These are phyloP conservation scores for Paracoccidioides lutzii DNA, from an alignment of 2,329 filamentous ascomycete genomes.

Conservation along the genomic window DNA sequence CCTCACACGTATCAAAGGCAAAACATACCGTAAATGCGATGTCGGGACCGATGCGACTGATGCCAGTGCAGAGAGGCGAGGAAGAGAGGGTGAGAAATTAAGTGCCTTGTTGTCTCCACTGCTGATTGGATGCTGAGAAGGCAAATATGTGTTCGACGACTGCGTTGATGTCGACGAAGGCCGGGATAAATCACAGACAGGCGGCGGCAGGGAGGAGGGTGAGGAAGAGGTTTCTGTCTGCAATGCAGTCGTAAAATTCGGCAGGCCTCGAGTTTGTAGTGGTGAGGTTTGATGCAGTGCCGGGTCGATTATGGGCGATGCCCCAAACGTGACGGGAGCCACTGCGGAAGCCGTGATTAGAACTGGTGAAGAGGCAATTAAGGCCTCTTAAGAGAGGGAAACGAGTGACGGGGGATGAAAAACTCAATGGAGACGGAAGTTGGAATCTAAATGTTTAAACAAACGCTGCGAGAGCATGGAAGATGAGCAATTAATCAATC, in stretches of 20 bases:
- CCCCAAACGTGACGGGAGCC: conserved; percentile 46
- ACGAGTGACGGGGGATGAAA: not conserved
- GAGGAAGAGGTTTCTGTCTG: conserved; percentile 35
- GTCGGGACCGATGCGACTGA: conserved; percentile 42
- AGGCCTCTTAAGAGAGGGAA: conserved; percentile 9
- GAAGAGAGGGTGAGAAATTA: conserved; percentile 33
- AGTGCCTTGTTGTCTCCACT: conserved; percentile 16
- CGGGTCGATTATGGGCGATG: conserved; percentile 42
- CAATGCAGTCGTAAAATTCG: conserved; percentile 30
- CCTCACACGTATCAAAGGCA: not conserved
- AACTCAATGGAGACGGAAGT: not conserved
- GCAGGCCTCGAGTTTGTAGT: conserved; percentile 26
- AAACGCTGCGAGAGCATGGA: not conserved
- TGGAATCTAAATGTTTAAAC: not conserved
- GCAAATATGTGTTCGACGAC: conserved; percentile 25
- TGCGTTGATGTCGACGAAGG: conserved; percentile 42
- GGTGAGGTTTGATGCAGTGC: conserved; percentile 33
- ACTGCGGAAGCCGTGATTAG: conserved; percentile 45
- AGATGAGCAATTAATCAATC: not conserved
- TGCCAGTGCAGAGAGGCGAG: conserved; percentile 45
- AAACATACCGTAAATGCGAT: conserved; percentile 40
- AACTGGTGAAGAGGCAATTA: conserved; percentile 19
- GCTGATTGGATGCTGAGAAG: conserved; percentile 18
- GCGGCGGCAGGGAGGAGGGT: conserved; percentile 35
- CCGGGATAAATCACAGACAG: conserved; percentile 38